Base-by-base conservation (phyloP, 108 stramenopile species). In the Mediolabrus comicus region DNA sequence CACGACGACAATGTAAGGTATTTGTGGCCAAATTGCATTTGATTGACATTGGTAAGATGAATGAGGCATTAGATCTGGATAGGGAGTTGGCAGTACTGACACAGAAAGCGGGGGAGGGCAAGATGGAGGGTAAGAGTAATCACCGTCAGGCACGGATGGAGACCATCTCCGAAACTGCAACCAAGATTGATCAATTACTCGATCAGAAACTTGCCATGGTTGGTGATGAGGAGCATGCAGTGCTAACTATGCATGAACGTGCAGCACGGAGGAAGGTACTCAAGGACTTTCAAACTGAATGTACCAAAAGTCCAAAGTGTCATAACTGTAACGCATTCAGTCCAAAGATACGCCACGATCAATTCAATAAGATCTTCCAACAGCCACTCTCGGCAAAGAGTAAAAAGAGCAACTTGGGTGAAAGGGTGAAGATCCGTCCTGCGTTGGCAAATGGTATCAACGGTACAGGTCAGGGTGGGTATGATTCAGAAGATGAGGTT, bases 341-440 rank as follows among this genome's bases (percentile, higher is more conserved):
- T 4, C 95, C 95, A 19, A 90, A 77, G 67, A 79, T 98, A 39
- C 86, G 98, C 6, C 97, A 98, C 72, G 98, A 98, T 83, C 92
- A 94, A 34, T 82, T 72, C 83, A 92, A 95, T 77, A 99, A 99
- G 70, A 75, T 99, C 30, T 99, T 98, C 74, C 90, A 90, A 64
- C 66, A 75, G 29, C 63, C 82, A 0, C 39, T 97, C 22, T 41
- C 82, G 2, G 74, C 65, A 4, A 69, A 65, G 43, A 59, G 75
- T 32, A 69, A 62, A 51, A 79, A 81, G 65, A 59, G 57, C 17
- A 96, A 96, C 65, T 56, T 73, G 24, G 77, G 78, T 7, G 78
- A 91, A 51, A 83, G 86, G 19, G 84, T 95, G 25, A 46, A 62
- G 38, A 72, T 96, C 38, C 65, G 67, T 16, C 81, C 92, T 26